Evolutionary conservation across 2,329 filamentous ascomycete species (phyloP), one percentile per base, ranked within the genome.

Genomic region (Ilyonectria sp.): DNA sequence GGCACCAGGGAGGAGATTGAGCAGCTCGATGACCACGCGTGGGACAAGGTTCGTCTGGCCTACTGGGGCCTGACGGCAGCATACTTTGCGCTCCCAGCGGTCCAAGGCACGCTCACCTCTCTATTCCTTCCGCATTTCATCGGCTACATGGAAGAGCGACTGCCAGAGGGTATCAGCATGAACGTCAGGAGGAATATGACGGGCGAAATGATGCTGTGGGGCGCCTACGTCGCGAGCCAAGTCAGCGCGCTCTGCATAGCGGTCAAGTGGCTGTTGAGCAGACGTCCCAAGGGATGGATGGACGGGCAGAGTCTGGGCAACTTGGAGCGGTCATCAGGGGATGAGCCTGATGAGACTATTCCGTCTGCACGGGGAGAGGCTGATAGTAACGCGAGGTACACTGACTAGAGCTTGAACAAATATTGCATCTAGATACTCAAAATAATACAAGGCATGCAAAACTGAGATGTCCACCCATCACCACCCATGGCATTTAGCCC

Each of bases 1-100:
- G 74, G 73, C n/a, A 73, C 72, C 37, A 74, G 67, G 49, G 74
- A 76, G 23, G 73, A 76, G 33, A 70, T 76, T 29, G 75, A 73
- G 60, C 70, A 73, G 26, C 67, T 73, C 15, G 75, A 76, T 11
- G 75, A 75, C 29, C 69, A 70, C 29, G 60, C 65, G 1, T 76
- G 75, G 74, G 75, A 76, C 62, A 75, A 72, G 53, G 64, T 76
- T 7, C 75, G 75, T 4, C 31, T 74, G 33, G 40, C 53, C 0
- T 76, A 74, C 62, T 76, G 75, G 75, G 56, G n/a, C n/a, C 23
- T 75, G 50, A 66, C 69, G 26, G 68, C 72, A 1, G 53, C 53
- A 13, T 73, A 67, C 46, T 75, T 76, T 37, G 52, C 63, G 40
- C 19, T 69, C 9, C 66, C 75, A 13, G 73, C 75, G 6, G 23